These are phyloP conservation scores for Yarrowia sp. DNA, from an alignment of 805 yeast species.

Conservation along the genomic window DNA sequence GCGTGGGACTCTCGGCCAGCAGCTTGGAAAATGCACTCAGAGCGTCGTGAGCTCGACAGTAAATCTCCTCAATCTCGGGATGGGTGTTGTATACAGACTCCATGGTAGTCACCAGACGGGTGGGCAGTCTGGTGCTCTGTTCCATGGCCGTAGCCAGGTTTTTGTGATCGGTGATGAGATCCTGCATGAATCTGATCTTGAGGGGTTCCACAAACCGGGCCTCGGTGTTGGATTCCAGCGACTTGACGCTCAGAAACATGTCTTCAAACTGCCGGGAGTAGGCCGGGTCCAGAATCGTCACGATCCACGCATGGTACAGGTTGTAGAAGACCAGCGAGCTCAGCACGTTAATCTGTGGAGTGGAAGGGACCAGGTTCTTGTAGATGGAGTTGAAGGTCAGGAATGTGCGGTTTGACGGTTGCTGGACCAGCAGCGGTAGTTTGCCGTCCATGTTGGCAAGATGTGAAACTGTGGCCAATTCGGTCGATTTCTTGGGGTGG, in stretches of 20 bases:
- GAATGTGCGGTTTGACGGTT: conserved; percentile 7
- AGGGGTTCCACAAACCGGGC: conserved; percentile 32
- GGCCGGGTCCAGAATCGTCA: conserved; percentile 39
- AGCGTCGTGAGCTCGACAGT: conserved; percentile 16
- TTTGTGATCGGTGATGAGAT: conserved; percentile 13
- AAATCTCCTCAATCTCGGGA: conserved; percentile 24
- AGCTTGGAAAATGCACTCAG: conserved; percentile 13
- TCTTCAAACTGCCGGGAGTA: conserved; percentile 21
- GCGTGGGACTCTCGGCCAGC: conserved; percentile 16
- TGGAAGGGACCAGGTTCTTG: conserved; percentile 24
- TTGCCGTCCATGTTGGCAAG: conserved; percentile 40
- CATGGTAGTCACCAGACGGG: conserved; percentile 2
- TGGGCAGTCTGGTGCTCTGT: conserved; percentile 14
- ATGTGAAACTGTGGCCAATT: conserved; percentile 9
- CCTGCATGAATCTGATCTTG: conserved; percentile 30
- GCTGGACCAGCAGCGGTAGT: conserved; percentile 41
- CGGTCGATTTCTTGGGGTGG: conserved; percentile 13
- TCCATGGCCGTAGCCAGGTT: conserved; percentile 8
- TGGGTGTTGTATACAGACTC: background rate
- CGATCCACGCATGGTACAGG: conserved; percentile 43
- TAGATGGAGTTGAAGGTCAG: conserved; percentile 34
- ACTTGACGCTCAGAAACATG: conserved; percentile 40
- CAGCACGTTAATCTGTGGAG: conserved; percentile 9
- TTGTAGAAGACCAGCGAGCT: conserved; percentile 40
- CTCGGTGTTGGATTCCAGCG: conserved; percentile 21